Evolutionary conservation across 2,329 filamentous ascomycete species (phyloP).

Genomic region (Sporothrix brasiliensis): DNA sequence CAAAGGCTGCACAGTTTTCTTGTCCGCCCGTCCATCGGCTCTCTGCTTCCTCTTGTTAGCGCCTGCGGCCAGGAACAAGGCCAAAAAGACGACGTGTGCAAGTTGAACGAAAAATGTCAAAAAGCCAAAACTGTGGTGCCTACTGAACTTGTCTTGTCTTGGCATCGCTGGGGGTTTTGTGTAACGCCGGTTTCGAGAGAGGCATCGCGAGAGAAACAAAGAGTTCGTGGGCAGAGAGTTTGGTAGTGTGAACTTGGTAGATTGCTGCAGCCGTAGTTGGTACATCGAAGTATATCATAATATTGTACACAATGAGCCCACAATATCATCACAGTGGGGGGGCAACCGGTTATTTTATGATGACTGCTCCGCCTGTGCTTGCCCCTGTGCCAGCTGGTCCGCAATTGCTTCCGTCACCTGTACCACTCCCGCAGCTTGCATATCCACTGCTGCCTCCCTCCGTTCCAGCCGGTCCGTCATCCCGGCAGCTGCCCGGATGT

Average conservation of each 20-base stretch:
- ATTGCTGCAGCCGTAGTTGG: neutral
- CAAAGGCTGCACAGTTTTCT: neutral
- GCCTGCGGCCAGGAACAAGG: conserved; percentile 12
- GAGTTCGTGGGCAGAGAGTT: too few relatives aligned
- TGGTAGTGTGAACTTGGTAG: neutral
- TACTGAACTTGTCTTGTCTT: neutral
- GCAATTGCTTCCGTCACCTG: neutral
- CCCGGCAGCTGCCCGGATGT: neutral
- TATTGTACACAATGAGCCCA: neutral
- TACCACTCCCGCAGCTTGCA: too few relatives aligned
- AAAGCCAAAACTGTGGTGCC: neutral
- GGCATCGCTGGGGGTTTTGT: neutral
- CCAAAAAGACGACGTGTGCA: neutral
- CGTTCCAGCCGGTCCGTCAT: neutral
- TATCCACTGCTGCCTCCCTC: neutral
- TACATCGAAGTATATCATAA: neutral
- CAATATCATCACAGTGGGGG: too few relatives aligned
- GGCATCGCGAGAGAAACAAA: too few relatives aligned
- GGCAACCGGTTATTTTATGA: too few relatives aligned
- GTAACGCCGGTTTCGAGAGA: neutral
- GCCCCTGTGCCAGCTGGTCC: neutral
- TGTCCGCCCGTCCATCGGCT: neutral
- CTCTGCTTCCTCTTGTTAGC: conserved; percentile 11
- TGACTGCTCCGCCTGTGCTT: neutral
- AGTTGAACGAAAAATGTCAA: neutral